Evolutionary conservation across 805 yeast species (phyloP).

Genomic region (Torulaspora quercuum): DNA sequence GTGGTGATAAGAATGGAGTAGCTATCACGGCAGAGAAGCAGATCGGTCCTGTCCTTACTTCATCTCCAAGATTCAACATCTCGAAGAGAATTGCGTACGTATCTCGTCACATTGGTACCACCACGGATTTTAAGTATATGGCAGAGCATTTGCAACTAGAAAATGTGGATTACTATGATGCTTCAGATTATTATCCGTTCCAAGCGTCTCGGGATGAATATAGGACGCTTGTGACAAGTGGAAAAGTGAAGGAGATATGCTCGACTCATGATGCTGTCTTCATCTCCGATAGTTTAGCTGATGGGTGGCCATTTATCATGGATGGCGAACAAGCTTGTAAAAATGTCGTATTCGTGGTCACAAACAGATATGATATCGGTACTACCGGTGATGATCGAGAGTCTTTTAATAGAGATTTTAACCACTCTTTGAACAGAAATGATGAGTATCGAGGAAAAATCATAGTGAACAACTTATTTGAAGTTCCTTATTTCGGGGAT

Average conservation of each 20-base stretch:
- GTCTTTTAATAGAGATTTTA: slow-evolving; percentile 7
- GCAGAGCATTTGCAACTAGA: slow-evolving; percentile 9
- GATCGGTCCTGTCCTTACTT: no score
- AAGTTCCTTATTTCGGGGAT: slow-evolving; percentile 7
- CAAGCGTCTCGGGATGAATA: not conserved
- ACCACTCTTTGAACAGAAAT: slow-evolving; percentile 11
- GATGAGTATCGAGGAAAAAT: slow-evolving; percentile 10
- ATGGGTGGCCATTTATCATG: slow-evolving; percentile 15
- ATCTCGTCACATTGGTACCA: slow-evolving; percentile 15
- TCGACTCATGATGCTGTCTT: slow-evolving; percentile 9
- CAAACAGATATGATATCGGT: slow-evolving; percentile 12
- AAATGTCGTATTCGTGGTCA: slow-evolving; percentile 11
- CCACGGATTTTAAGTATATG: slow-evolving; percentile 12
- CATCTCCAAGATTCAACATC: slow-evolving; percentile 7
- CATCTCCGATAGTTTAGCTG: slow-evolving; percentile 14
- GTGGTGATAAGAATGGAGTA: not conserved
- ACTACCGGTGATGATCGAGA: slow-evolving; percentile 1
- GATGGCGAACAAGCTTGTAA: slow-evolving; percentile 10
- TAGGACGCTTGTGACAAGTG: slow-evolving; percentile 2
- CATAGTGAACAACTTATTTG: slow-evolving; percentile 12
- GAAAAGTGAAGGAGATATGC: slow-evolving; percentile 10
- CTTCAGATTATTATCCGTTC: not conserved
- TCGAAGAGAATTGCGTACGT: slow-evolving; percentile 12
- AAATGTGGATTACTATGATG: slow-evolving; percentile 12
- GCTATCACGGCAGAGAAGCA: no score